A percentile compares a stretch with the other conserved stretches of the same genome.
These are phyloP conservation scores for Bolboschoenoplectus hybrid DNA, from an alignment of 202 grass and related monocot species.

Conservation along the genomic window DNA sequence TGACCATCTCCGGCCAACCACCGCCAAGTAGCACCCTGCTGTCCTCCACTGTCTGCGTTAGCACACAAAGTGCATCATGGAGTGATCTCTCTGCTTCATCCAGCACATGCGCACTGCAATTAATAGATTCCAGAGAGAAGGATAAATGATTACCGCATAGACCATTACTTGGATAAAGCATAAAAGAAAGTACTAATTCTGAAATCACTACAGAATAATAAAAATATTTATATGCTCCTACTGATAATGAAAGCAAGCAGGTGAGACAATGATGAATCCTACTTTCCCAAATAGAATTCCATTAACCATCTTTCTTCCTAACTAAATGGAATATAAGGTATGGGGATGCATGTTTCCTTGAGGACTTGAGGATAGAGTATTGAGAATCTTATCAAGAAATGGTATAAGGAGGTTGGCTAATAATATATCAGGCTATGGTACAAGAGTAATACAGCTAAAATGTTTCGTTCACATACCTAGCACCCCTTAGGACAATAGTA, in stretches of 20 bases:
- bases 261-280: neutral
- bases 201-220: neutral
- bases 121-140: slow-evolving; percentile 19
- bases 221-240: neutral
- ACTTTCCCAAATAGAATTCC: neutral
- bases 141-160: neutral
- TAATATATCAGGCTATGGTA: neutral
- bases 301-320: neutral
- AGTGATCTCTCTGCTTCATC: slow-evolving; percentile 94
- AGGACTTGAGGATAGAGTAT: too few relatives aligned
- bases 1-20: slow-evolving; percentile 97
- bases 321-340: neutral
- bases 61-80: slow-evolving; percentile 93
- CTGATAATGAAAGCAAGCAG: neutral
- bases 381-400: neutral
- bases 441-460: neutral
- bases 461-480: slow-evolving; percentile 56
- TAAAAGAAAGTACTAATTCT: neutral
- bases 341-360: neutral
- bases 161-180: slow-evolving; percentile 19
- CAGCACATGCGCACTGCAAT: slow-evolving; percentile 80
- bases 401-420: neutral
- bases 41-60: slow-evolving; percentile 93
- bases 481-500: slow-evolving; percentile 91
- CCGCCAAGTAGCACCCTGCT: slow-evolving; percentile 83